Conservation (phyloP, 2,329 filamentous ascomycete genomes). For the Westerdykella aurantiaca region DNA sequence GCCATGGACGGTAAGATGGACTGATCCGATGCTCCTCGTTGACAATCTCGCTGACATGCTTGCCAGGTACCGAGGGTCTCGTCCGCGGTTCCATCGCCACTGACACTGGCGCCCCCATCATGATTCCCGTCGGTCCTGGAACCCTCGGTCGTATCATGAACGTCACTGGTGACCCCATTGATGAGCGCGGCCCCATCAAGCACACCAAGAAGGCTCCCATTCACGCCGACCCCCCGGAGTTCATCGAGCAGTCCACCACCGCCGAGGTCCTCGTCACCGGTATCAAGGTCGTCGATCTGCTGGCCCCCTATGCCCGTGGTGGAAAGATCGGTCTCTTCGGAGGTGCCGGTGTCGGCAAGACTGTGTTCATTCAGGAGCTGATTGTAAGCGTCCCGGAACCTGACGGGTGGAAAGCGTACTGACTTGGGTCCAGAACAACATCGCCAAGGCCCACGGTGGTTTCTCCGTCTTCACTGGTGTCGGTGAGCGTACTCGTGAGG, state of each 20-base stretch:
- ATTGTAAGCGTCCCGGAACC: conserved; percentile 56
- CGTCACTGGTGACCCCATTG: conserved; percentile 99
- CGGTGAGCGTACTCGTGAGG: conserved; percentile 99
- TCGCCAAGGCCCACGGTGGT: conserved; percentile 99
- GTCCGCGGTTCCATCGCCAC: conserved; percentile 78
- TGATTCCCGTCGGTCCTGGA: conserved; percentile 86
- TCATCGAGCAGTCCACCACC: conserved; percentile 91
- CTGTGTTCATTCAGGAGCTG: conserved; percentile 99
- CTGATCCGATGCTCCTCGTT: neutral
- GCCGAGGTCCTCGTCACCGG: conserved; percentile 97
- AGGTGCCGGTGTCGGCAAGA: conserved; percentile 99
- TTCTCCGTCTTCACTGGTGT: conserved; percentile 99
- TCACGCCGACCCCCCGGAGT: conserved; percentile 87
- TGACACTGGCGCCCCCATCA: conserved; percentile 94
- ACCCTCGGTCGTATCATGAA: conserved; percentile 99
- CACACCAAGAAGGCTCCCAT: conserved; percentile 80
- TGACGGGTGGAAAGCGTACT: conserved; percentile 10
- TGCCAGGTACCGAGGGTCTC: conserved; percentile 93
- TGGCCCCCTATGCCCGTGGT: conserved; percentile 99
- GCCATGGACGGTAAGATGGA: conserved; percentile 88
- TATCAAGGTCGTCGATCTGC: conserved; percentile 99
- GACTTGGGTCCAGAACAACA: conserved; percentile 72
- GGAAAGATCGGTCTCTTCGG: conserved; percentile 99
- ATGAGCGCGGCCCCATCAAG: conserved; percentile 98
- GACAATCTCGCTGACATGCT: conserved; percentile 17